phyloP scores from a whole-genome alignment of 129 eudicot species.

The Artemisia annua region DNA sequence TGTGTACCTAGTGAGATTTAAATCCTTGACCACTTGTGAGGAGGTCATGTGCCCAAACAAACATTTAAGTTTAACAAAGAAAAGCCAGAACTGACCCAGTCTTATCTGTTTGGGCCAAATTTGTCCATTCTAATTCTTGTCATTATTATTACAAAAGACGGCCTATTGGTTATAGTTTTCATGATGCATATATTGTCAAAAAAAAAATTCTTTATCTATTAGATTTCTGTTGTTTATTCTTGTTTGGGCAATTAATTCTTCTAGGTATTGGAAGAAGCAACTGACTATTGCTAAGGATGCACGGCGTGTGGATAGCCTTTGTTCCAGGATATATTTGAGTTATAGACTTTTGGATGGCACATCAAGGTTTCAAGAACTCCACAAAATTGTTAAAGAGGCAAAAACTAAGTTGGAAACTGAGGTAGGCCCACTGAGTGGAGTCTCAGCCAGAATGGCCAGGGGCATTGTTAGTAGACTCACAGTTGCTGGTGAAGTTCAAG shows the following conservation, averaged over 20 bases:
- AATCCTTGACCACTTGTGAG: no score
- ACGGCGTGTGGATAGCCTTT: constrained; percentile 84
- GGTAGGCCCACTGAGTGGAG: constrained; percentile 79
- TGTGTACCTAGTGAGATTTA: no score
- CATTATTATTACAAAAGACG: no score
- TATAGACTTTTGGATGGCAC: constrained; percentile 85
- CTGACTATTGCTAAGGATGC: constrained; percentile 79
- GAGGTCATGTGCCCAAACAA: no score
- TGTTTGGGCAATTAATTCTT: constrained; percentile 13
- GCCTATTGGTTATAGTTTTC: neutral
- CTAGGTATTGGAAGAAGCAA: constrained; percentile 94
- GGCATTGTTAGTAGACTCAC: constrained; percentile 90
- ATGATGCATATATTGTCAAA: neutral
- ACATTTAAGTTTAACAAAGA: no score
- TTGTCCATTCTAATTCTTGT: neutral
- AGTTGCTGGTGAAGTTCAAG: constrained; percentile 75
- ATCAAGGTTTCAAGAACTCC: constrained; percentile 75
- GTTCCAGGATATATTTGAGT: constrained; percentile 71
- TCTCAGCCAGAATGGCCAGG: constrained; percentile 80
- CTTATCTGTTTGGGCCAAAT: neutral
- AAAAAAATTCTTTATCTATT: neutral
- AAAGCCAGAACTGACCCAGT: neutral
- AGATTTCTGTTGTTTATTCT: constrained; percentile 13
- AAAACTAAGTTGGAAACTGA: constrained; percentile 75
- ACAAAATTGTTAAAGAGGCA: constrained; percentile 61